phyloP scores from a whole-genome alignment of 1,284 basidiomycete genomes.

The Kwoniella shivajii region DNA sequence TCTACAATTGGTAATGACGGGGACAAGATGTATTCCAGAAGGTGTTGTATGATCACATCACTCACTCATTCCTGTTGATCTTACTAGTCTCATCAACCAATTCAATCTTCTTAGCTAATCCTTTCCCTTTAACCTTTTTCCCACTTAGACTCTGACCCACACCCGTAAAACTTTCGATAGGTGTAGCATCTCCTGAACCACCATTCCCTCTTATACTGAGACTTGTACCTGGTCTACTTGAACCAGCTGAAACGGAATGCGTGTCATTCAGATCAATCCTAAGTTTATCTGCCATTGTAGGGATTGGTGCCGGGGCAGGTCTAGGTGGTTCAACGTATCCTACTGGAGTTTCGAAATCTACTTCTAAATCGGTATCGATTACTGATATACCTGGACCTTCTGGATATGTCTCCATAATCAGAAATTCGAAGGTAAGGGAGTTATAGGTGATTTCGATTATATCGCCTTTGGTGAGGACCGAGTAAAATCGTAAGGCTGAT shows the following conservation, averaged over 20 bases:
- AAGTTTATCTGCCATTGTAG: slow-evolving; percentile 96
- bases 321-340: slow-evolving; percentile 85
- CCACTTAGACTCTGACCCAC: slow-evolving; percentile 85
- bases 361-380: slow-evolving; percentile 86
- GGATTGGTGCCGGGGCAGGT: slow-evolving; percentile 73
- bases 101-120: slow-evolving; percentile 79
- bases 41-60: too few relatives aligned
- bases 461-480: slow-evolving; percentile 84
- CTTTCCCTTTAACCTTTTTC: slow-evolving; percentile 88
- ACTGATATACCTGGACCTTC: slow-evolving; percentile 87
- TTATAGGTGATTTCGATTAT: slow-evolving; percentile 92
- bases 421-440: slow-evolving; percentile 88
- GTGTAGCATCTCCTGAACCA: slow-evolving; percentile 43
- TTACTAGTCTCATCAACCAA: slow-evolving; percentile 77
- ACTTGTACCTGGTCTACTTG: slow-evolving; percentile 75
- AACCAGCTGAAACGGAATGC: slow-evolving; percentile 64
- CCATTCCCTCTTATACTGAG: slow-evolving; percentile 46
- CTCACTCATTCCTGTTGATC: slow-evolving; percentile 85
- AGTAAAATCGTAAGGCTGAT: slow-evolving; percentile 90
- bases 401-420: slow-evolving; percentile 92
- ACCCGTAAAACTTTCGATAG: slow-evolving; percentile 92
- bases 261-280: slow-evolving; percentile 87
- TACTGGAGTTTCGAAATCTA: slow-evolving; percentile 64
- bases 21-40: too few relatives aligned
- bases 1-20: too few relatives aligned